Base-by-base conservation (phyloP, 352 stramenopile species). In the Globisporangium orthogonon region DNA sequence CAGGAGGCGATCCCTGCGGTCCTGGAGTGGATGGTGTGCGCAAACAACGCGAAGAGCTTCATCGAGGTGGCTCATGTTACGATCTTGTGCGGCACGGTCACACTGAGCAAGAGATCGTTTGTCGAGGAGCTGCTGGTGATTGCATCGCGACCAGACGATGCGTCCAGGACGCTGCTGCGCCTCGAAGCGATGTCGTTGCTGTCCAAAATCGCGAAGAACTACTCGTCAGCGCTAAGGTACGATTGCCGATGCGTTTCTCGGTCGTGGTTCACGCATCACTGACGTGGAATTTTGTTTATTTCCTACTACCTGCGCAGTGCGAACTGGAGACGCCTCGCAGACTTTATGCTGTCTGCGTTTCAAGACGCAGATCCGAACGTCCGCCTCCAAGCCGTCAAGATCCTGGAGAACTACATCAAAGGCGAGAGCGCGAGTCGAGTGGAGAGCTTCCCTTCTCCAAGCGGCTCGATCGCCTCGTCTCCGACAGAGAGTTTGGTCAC, bases 381-480 rank as follows among this genome's bases (percentile, higher is more conserved):
- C 45, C 85, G 85, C 0, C 69, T 95, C 0, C 85, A 95, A 76
- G 85, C 85, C 1, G 77, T 95, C 4, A 95, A 95, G 54, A 91
- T 95, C 47, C 44, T 95, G 54, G 85, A 95, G 55, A 92, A 93
- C 54, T 93, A 95, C 58, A 89, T 95, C 60, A 89, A 94, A 52
- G 83, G 83, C 28, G 72, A 80, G 41, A 71, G 72, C 40, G 58
- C 60, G 3, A 66, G 37, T 48, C 51, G 62, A 28, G 43, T 61
- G 14, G 50, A 61, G 6, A 56, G 17, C 3, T 6, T 28, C 7
- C 49, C 15, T 14, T 18, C 49, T 41, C 9, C n/a, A 10, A 15
- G 17, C 18, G 48, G 47, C 51, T n/a, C 14, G 18, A 15, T 37
- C 13, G 23, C 45, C 31, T 13, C 48, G 13, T 58, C 61, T 7